Evolutionary conservation across 2,329 filamentous ascomycete species (phyloP).

Genomic region (Zelopaecilomyces penicillatus): DNA sequence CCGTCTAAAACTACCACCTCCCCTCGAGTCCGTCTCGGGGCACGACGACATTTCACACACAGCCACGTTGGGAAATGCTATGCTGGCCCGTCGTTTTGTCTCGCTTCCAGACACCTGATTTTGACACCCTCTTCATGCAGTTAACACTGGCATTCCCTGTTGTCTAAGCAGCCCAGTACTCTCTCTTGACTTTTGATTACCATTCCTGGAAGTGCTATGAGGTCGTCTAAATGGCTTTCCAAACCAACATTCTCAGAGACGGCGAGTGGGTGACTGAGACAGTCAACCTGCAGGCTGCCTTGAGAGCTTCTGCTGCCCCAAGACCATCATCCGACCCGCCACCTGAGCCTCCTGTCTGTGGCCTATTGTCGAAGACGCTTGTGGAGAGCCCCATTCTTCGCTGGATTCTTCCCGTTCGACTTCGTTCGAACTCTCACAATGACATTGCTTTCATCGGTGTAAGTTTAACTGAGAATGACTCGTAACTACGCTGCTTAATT

Average conservation of each 20-base stretch:
- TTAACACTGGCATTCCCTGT: no score
- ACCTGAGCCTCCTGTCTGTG: conserved; percentile 46
- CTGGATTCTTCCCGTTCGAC: conserved; percentile 69
- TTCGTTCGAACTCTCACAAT: conserved; percentile 61
- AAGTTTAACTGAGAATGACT: conserved; percentile 30
- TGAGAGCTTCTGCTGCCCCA: conserved; percentile 29
- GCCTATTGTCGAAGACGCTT: conserved; percentile 70
- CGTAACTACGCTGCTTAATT: not conserved
- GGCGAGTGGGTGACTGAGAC: conserved; percentile 51
- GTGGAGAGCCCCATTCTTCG: conserved; percentile 67
- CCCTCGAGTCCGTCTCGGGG: no score
- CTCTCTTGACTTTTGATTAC: no score
- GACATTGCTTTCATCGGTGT: conserved; percentile 83
- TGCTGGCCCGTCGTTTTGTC: no score
- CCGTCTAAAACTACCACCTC: no score
- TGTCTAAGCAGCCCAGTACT: no score
- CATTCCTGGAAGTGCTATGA: conserved; percentile 14
- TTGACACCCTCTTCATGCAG: no score
- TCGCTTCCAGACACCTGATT: no score
- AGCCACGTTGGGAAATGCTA: no score
- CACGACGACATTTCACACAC: no score
- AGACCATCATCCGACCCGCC: conserved; percentile 22
- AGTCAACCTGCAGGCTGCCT: conserved; percentile 34
- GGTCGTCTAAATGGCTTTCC: conserved; percentile 34
- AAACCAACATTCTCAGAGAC: conserved; percentile 45